A percentile compares a stretch with the other conserved stretches of the same genome.
Conservation (phyloP, 768 basidiomycete species). For the Amyloporia xantha region DNA sequence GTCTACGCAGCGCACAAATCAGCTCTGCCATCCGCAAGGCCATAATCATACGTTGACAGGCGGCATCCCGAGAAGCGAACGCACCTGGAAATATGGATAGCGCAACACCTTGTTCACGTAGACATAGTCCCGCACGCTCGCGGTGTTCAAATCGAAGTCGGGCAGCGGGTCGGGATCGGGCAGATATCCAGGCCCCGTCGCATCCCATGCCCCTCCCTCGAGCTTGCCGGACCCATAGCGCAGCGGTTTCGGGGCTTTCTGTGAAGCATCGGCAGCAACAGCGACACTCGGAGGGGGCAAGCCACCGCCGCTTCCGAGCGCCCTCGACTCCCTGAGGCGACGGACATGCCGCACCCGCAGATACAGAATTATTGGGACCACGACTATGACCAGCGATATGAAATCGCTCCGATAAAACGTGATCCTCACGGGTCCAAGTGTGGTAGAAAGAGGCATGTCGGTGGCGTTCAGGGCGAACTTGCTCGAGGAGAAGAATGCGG, state of each 20-base stretch:
- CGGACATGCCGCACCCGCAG: no score
- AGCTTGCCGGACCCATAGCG: conserved; percentile 2
- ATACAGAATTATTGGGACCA: no score
- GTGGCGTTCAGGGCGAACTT: no score
- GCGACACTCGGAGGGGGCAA: no score
- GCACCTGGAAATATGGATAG: conserved; percentile 17
- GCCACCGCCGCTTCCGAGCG: no score
- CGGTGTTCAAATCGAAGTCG: conserved; percentile 13
- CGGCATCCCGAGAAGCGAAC: background rate
- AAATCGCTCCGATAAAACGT: no score
- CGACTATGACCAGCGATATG: no score
- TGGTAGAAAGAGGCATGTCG: no score
- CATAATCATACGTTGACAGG: background rate
- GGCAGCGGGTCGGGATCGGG: conserved; percentile 13
- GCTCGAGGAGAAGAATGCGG: no score
- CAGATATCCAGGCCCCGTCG: conserved; percentile 6
- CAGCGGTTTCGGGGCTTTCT: conserved; percentile 1
- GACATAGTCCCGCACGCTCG: conserved; percentile 12
- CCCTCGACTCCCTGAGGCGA: no score
- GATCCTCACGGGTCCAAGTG: no score
- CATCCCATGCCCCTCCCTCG: conserved; percentile 4
- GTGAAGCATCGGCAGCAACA: background rate
- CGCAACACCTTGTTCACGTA: conserved; percentile 18
- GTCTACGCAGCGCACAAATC: conserved; percentile 10
- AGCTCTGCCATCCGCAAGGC: background rate